Base-by-base conservation (phyloP, 2,329 filamentous ascomycete species). In the Trichoderma harzianum region DNA sequence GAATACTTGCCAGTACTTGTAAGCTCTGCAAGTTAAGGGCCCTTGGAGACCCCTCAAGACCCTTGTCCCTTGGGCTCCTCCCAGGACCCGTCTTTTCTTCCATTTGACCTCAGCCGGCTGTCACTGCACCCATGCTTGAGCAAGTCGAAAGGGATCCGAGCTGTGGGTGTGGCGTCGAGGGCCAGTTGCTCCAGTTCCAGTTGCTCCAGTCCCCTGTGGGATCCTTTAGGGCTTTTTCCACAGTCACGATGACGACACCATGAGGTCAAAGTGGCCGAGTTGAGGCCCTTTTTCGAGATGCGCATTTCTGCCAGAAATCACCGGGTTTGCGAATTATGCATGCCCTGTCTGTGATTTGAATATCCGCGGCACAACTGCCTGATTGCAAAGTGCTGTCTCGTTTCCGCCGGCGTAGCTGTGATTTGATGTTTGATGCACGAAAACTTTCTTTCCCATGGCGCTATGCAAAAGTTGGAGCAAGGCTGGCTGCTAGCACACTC, bases 101-200 rank as follows among this genome's bases (percentile, higher is more conserved):
- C 43, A 21, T 51, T 68, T 53, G 67, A 53, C 55, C 67, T 53
- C 67, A 62, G 57, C 67, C 67, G 55, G 58, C 67, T 69, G 67
- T 61, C 58, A 69, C 57, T 53, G 11, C 58, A 61, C 32, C 43
- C 57, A 51, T 69, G 58, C 67, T 30, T 53, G 53, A 62, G 16
- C 11, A 53, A 24, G n/a, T 53, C 47, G 21, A 32, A 32, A n/a
- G 64, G 32, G 30, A 34, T 39, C n/a, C 47, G 34, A 58, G n/a
- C 21, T 63, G 43, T 63, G 58, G 57, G 43, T 53, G 58, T 61
- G 43, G 58, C 67, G 28, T 43, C 21, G 39, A 67, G 61, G 24
- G 39, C 36, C 34, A 43, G 14, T 36, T 36, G 34, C 32, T 34
- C 32, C 32, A 36, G 34, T 36, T 36, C 34, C 12, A 36, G 36